Evolutionary conservation across 805 yeast genomes (phyloP), one percentile per base, ranked within the genome.

Genomic region (Zygosaccharomyces kombuchaensis): DNA sequence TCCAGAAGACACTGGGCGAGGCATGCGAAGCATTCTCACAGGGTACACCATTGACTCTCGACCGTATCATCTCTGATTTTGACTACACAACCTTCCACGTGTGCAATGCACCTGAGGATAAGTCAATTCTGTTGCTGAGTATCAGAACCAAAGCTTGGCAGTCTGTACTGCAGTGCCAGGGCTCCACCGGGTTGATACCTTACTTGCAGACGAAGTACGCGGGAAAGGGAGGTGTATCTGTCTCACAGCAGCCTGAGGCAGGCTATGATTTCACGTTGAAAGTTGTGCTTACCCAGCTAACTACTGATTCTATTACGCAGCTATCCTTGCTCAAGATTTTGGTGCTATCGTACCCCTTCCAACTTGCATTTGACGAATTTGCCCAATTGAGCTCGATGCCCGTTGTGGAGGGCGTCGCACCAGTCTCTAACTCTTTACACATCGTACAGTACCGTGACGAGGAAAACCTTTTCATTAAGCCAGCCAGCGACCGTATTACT

Each of bases 51-150:
- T 49, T 65, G 36, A 59, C 59, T 3, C 78, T 89, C 41, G 97
- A 93, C 68, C 80, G 97, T 65, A 81, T 91, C 51, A 79, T 93
- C 52, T 83, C 95, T 32, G 99, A 93, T 71, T 93, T 93, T 58
- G 99, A 93, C 67, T 88, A 88, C 70, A 95, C 96, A 40, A 86
- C 93, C 25, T 90, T 86, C 68, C 98, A 91, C 66, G 73, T 93
- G 50, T 84, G 96, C 39, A 91, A 58, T 46, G 45, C 56, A n/a
- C 87, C 90, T 2, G 89, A 82, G 54, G 73, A 80, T 49, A 87
- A 84, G 69, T 66, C 81, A 29, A 58, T 48, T 4, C 34, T 66
- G 34, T 46, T 44, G 30, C 34, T 66, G 40, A 60, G 67, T 41
- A 52, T 65, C 43, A 58, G 53, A 26, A 61, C 67, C 6, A 65